Evolutionary conservation across 441 rosid species (phyloP), one percentile per base, ranked within the genome.

Genomic region (Erodium trifolium): DNA sequence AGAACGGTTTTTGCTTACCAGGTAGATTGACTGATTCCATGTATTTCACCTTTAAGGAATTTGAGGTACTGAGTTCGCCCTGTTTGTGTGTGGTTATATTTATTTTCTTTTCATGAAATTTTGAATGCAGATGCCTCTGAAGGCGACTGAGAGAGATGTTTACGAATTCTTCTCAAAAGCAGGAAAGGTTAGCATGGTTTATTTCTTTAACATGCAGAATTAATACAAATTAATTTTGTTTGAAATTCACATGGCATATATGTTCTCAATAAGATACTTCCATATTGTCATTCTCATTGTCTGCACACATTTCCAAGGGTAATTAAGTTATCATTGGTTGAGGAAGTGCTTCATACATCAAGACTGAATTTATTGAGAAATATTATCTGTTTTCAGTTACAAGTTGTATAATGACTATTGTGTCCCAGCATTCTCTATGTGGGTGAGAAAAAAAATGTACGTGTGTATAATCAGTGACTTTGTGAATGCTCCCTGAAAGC

Each of bases 1-100:
- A 84, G 95, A 79, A 90, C 98, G 4, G 98, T 92, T 79, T 92
- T 92, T 82, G 98, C 95, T 17, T 92, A 92, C 75, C 98, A 90
- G 96, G 98, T 90, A 57, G 7, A 60, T 76, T 41, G 65, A 95
- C 18, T 63, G 41, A 66, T 35, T 60, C 2, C 69, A 23, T 12
- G 7, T 51, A 16, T 59, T 16, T 78, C 68, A 13, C 68, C 69
- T 47, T 60, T 19, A 4, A 53, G 13, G 70, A 55, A 9, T 47
- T 47, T 47, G 13, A 47, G 55, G 10, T 47, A 16, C 5, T 8
- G 10, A 47, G 55, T n/a, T 47, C 14, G 1, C 14, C 10, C 11
- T 8, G 3, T 37, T 14, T 17, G 13, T 29, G 13, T 70, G 9
- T 59, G 17, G 39, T 67, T 66, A 49, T 49, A 45, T 49, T 63